Evolutionary conservation across 495 filamentous ascomycete species (phyloP).

Genomic region (Penicillium odoratum): DNA sequence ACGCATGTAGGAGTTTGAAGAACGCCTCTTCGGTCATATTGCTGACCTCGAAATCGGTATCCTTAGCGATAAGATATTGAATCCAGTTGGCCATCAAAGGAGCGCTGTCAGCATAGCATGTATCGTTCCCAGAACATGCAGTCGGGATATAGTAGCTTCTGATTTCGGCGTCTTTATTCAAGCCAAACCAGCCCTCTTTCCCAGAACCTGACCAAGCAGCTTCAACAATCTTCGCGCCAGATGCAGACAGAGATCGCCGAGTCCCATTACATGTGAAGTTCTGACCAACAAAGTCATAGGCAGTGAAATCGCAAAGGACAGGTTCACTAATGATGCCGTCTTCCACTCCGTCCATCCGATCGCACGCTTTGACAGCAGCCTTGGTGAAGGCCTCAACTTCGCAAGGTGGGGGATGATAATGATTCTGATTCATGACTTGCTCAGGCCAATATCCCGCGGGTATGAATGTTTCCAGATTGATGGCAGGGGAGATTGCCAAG

Average conservation of each 20-base stretch:
- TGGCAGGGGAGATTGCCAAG: constrained; percentile 51
- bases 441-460: constrained; percentile 19
- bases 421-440: constrained; percentile 19
- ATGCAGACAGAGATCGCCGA: constrained; percentile 22
- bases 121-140: too few species aligned
- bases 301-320: constrained; percentile 48
- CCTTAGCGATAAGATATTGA: too few species aligned
- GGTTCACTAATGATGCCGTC: constrained; percentile 61
- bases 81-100: too few species aligned
- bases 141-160: too few species aligned
- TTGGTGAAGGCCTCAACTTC: constrained; percentile 47
- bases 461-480: constrained; percentile 40
- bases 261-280: constrained; percentile 38
- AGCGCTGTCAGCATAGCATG: too few species aligned
- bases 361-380: constrained; percentile 42
- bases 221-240: constrained; percentile 23
- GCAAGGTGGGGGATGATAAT: constrained; percentile 23
- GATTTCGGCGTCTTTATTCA: background rate
- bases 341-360: constrained; percentile 54
- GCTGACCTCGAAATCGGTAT: too few species aligned
- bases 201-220: constrained; percentile 18
- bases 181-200: background rate
- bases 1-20: background rate
- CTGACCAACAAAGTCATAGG: constrained; percentile 48
- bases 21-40: too few species aligned